These are phyloP conservation scores for Trichaptum fuscoviolaceum DNA, from an alignment of 768 basidiomycete species.

Conservation along the genomic window DNA sequence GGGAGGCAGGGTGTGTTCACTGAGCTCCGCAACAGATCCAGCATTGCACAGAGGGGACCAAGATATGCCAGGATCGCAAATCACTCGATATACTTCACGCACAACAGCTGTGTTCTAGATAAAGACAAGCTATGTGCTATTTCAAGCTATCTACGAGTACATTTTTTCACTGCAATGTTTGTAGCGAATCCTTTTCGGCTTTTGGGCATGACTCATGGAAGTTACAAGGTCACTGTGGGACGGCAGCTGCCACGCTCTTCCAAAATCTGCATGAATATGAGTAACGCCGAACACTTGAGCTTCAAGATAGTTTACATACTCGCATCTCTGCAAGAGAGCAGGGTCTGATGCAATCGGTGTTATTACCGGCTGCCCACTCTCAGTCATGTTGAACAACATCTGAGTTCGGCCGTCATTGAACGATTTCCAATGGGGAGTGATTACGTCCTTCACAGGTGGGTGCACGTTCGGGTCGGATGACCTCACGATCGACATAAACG, in stretches of 20 bases:
- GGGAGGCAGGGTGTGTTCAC: no score
- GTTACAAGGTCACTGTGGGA: background rate
- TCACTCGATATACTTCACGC: no score
- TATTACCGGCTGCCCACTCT: slow-evolving; percentile 5
- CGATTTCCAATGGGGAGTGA: slow-evolving; percentile 2
- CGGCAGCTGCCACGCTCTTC: background rate
- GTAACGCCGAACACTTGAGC: background rate
- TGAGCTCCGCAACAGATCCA: no score
- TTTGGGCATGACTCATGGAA: no score
- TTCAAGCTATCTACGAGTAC: no score
- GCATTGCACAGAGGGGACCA: no score
- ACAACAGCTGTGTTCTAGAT: no score
- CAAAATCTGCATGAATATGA: background rate
- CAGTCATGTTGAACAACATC: slow-evolving; percentile 11
- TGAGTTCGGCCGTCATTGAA: slow-evolving; percentile 5
- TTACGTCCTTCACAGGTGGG: slow-evolving; percentile 2
- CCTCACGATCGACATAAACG: slow-evolving; percentile 34
- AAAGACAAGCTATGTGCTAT: no score
- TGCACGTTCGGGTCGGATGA: slow-evolving; percentile 8
- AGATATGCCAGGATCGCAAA: no score
- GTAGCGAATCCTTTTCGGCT: no score
- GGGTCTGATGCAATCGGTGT: slow-evolving; percentile 8
- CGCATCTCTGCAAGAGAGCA: slow-evolving; percentile 9
- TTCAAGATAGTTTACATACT: slow-evolving; percentile 12
- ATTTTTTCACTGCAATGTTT: no score